A percentile compares a stretch with the other conserved stretches of the same genome.
phyloP scores from a whole-genome alignment of 768 basidiomycete species.

The Agaricus blazei region DNA sequence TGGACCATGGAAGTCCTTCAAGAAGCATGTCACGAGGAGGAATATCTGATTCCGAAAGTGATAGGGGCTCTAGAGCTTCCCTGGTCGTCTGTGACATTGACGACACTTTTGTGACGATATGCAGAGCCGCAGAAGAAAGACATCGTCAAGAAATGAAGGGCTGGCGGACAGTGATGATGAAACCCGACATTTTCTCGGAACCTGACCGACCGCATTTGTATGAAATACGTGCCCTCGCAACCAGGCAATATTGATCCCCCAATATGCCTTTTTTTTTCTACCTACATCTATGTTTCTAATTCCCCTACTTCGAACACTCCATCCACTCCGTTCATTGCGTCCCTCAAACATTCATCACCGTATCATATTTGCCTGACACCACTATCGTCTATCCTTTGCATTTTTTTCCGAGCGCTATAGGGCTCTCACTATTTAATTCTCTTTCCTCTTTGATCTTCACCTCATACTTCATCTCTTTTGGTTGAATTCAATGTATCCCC shows the following conservation, averaged over 20 bases:
- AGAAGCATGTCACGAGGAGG: conserved; percentile 54
- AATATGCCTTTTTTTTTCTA: conserved; percentile 11
- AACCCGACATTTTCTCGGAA: conserved; percentile 33
- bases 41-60: conserved; percentile 75
- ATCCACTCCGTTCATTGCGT: conserved; percentile 16
- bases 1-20: conserved; percentile 53
- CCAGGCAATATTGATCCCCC: conserved; percentile 63
- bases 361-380: conserved; percentile 10
- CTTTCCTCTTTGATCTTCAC: conserved; percentile 9
- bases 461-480: conserved; percentile 8
- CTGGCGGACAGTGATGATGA: conserved; percentile 48
- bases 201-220: conserved; percentile 64
- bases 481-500: background rate
- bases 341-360: conserved; percentile 8
- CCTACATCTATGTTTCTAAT: conserved; percentile 19
- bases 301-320: conserved; percentile 5
- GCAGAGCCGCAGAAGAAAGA: conserved; percentile 73
- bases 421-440: background rate
- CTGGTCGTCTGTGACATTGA: conserved; percentile 71
- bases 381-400: background rate
- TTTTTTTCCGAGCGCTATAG: background rate
- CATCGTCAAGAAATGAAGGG: conserved; percentile 83
- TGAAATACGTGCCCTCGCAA: conserved; percentile 82
- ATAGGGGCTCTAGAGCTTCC: conserved; percentile 75
- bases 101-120: conserved; percentile 66